Base-by-base conservation (phyloP, 2,329 filamentous ascomycete genomes). In the Penicillium corylophilum region DNA sequence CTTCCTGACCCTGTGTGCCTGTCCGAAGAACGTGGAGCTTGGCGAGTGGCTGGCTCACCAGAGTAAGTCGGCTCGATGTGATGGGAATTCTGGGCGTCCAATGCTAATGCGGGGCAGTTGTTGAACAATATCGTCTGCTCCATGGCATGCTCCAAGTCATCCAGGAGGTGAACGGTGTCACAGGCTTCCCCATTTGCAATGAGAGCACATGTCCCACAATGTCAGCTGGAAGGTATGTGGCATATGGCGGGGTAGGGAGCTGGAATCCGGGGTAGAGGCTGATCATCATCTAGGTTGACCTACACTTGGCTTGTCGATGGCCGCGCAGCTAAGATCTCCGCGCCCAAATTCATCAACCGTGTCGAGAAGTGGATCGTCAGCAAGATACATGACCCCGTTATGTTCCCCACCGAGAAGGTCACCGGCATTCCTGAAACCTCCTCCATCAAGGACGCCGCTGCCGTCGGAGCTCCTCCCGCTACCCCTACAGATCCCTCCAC, bases 311-410 rank as follows among this genome's bases (percentile, higher is more conserved):
- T 97, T 48, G 95, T 96, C 74, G 86, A 87, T 60, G 86, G 89
- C 64, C 85, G 88, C 68, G 91, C 93, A 10, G 91, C 95, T 59
- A 93, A 95, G 73, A 88, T 97, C 38, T 91, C 93, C 3, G 93
- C 93, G 6, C 86, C 86, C 56, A 91, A 95, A 72, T 97, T 97
- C 76, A 94, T 96, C 76, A 90, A 90, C 61, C 84, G 96, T 23
- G 95, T 97, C 71, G 92, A 96, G 75, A 90, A 93, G 67, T 97
- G 93, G 92, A 95, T 97, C 69, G 89, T 90, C 26, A 90, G 91
- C 74, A 97, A 97, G 77, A 90, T 96, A 59, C 90, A 94, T 64
- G 92, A 97, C 70, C 85, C 85, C 44, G 82, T 83, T 68, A 90
- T 95, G 74, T 96, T 97, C 75, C 93, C 93, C 5, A 96, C 90